These are phyloP conservation scores for Coemansia sp. DNA, from an alignment of 192 early-diverging fungal species.

Conservation along the genomic window DNA sequence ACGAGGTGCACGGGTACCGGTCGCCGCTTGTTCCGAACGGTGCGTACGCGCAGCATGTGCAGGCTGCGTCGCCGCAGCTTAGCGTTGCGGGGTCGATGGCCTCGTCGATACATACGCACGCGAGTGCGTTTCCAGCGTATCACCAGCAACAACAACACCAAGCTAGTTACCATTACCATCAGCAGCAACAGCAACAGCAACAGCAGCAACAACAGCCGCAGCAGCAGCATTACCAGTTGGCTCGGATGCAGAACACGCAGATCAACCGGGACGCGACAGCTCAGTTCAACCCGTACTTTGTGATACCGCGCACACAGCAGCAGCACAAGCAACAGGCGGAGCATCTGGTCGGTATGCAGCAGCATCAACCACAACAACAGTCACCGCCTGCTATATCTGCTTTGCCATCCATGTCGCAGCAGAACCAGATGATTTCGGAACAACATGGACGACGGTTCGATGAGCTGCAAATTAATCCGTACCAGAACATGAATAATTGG, in stretches of 20 bases:
- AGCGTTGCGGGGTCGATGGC: constrained; percentile 1
- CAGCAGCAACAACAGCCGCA: constrained; percentile 13
- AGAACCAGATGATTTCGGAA: neutral
- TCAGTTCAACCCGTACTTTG: constrained; percentile 21
- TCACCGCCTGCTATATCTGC: constrained; percentile 4
- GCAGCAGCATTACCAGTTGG: constrained; percentile 10
- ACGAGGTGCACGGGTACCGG: neutral
- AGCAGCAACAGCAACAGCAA: constrained; percentile 12
- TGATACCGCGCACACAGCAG: constrained; percentile 31
- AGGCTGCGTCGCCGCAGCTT: constrained; percentile 7
- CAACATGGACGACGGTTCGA: constrained; percentile 20
- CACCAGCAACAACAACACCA: constrained; percentile 4
- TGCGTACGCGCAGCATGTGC: neutral
- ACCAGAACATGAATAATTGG: constrained; percentile 28
- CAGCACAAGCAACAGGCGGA: constrained; percentile 19
- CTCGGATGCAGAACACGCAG: constrained; percentile 20
- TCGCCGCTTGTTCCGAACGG: neutral
- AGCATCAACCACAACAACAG: constrained; percentile 18
- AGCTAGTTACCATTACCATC: constrained; percentile 9
- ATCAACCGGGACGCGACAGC: constrained; percentile 13
- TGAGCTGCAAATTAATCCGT: constrained; percentile 31
- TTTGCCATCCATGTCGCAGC: neutral
- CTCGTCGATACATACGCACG: neutral
- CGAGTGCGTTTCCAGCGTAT: neutral
- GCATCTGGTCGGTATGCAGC: constrained; percentile 3